Evolutionary conservation across 805 yeast genomes (phyloP).

Genomic region (Pachysolen tannophilus): DNA sequence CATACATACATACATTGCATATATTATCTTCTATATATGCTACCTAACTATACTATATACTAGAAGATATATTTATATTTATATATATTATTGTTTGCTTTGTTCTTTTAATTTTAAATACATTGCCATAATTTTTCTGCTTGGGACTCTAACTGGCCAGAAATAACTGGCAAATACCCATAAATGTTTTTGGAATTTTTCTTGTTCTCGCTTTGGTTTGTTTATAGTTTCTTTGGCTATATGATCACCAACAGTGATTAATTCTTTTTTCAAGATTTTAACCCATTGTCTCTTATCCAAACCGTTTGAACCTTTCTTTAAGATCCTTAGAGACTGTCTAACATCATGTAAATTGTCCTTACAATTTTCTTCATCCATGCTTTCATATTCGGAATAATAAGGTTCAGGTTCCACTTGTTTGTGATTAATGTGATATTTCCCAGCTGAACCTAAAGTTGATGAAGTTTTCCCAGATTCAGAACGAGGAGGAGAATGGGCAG

Average conservation of each 20-base stretch:
- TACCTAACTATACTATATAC: no score
- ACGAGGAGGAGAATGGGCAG: slow-evolving; percentile 1
- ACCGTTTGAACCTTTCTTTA: slow-evolving; percentile 67
- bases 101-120: slow-evolving; percentile 47
- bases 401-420: slow-evolving; percentile 17
- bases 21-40: no score
- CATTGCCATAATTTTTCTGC: slow-evolving; percentile 68
- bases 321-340: slow-evolving; percentile 52
- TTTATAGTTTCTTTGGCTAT: slow-evolving; percentile 34
- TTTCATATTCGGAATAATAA: slow-evolving; percentile 67
- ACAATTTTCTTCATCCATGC: slow-evolving; percentile 72
- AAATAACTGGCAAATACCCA: slow-evolving; percentile 80
- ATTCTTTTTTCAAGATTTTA: slow-evolving; percentile 54
- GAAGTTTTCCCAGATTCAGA: slow-evolving; percentile 3
- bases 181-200: slow-evolving; percentile 49
- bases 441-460: slow-evolving; percentile 12
- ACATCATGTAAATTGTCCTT: slow-evolving; percentile 57
- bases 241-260: slow-evolving; percentile 66
- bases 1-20: no score
- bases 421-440: slow-evolving; percentile 9
- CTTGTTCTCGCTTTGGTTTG: slow-evolving; percentile 21
- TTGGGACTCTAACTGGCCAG: slow-evolving; percentile 85
- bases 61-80: no score
- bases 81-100: no score
- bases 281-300: slow-evolving; percentile 76